phyloP scores from a whole-genome alignment of 139 green algal genomes.

The Tetraselmis chui region DNA sequence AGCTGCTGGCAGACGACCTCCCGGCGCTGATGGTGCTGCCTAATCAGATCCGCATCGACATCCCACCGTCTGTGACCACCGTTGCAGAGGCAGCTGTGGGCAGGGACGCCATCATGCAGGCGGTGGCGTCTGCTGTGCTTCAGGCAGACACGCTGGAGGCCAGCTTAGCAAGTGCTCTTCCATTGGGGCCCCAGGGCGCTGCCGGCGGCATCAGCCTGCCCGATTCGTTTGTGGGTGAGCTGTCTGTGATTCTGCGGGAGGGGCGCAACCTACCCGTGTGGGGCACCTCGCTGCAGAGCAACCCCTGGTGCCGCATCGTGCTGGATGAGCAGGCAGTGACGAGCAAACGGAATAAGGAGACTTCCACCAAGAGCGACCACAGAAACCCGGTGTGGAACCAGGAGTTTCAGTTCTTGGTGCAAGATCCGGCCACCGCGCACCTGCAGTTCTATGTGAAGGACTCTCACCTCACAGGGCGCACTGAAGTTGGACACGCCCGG shows the following conservation, averaged over 20 bases:
- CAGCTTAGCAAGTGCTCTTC: constrained; percentile 71
- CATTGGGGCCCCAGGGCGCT: constrained; percentile 70
- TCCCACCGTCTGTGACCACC: constrained; percentile 77
- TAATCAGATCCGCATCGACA: constrained; percentile 79
- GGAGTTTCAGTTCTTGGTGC: constrained; percentile 88
- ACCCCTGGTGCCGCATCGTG: constrained; percentile 80
- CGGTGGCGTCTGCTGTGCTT: constrained; percentile 77
- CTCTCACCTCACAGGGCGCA: constrained; percentile 69
- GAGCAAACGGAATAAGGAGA: constrained; percentile 69
- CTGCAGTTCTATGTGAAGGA: constrained; percentile 79
- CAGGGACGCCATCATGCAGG: constrained; percentile 84
- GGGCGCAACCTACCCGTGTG: constrained; percentile 79
- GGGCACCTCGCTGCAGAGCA: constrained; percentile 83
- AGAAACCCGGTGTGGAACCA: constrained; percentile 82
- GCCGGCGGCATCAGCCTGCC: constrained; percentile 77
- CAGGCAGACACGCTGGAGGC: constrained; percentile 80
- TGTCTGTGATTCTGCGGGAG: constrained; percentile 67
- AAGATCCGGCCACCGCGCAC: constrained; percentile 58
- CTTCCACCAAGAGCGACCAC: constrained; percentile 41
- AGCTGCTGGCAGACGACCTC: constrained; percentile 87
- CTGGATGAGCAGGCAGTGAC: constrained; percentile 76
- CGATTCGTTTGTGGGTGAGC: constrained; percentile 70
- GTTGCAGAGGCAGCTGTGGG: constrained; percentile 88
- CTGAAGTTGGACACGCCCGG: constrained; percentile 57
- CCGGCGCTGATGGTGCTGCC: constrained; percentile 91